A percentile compares a stretch with the other conserved stretches of the same genome.
phyloP scores from a whole-genome alignment of 805 yeast genomes.

The Kodamaea kaohsiungensis region DNA sequence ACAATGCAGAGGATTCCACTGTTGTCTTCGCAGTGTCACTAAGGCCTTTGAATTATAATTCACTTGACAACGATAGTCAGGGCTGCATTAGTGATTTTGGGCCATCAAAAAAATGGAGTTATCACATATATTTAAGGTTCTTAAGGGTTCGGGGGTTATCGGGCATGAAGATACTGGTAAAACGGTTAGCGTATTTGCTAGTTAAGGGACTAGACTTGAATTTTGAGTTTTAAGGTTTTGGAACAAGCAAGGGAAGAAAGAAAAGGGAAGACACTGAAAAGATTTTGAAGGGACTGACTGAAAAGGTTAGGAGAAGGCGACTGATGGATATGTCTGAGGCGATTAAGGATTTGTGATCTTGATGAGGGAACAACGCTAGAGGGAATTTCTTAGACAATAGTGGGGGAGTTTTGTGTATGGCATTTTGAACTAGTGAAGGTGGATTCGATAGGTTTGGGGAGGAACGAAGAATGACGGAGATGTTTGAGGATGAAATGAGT shows the following conservation, averaged over 20 bases:
- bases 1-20: neutral
- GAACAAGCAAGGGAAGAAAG: too few species aligned
- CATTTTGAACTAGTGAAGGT: neutral
- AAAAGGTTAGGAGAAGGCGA: too few species aligned
- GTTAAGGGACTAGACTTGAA: too few species aligned
- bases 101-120: neutral
- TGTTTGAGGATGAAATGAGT: conserved; percentile 2
- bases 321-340: too few species aligned
- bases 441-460: neutral
- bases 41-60: neutral
- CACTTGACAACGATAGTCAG: neutral
- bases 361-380: neutral
- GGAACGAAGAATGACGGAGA: neutral
- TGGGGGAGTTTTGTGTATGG: neutral
- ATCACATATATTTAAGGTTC: too few species aligned
- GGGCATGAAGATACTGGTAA: too few species aligned
- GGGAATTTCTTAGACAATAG: neutral
- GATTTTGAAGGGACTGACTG: too few species aligned
- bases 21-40: neutral
- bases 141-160: too few species aligned
- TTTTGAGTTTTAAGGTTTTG: too few species aligned
- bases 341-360: neutral
- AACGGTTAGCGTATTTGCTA: too few species aligned
- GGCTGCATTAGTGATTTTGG: neutral
- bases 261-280: too few species aligned